Percentiles rank a stretch among this genome's conserved stretches.
These are phyloP conservation scores for Helichrysum umbraculigerum DNA, from an alignment of 129 eudicot genomes.

Conservation along the genomic window DNA sequence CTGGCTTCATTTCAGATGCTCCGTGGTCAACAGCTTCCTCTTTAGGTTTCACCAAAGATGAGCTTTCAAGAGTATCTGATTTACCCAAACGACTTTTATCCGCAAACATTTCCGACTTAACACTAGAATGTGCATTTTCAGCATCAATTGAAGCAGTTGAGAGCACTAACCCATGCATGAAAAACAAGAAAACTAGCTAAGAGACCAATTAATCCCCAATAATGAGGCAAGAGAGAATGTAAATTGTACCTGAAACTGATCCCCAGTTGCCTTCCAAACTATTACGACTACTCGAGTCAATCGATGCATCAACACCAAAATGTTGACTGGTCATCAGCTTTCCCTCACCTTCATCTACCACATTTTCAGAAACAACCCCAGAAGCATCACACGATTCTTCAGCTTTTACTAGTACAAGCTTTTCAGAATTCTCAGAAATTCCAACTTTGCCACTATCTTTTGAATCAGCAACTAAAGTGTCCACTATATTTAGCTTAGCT, in stretches of 20 bases:
- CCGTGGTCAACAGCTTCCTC: slow-evolving; percentile 29
- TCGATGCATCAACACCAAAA: slow-evolving; percentile 28
- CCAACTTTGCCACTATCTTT: slow-evolving; percentile 21
- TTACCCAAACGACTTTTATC: slow-evolving; percentile 35
- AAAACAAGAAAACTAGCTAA: slow-evolving; percentile 1
- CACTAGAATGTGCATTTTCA: slow-evolving; percentile 31
- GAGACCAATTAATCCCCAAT: neutral
- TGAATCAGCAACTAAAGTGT: slow-evolving; percentile 32
- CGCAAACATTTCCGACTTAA: slow-evolving; percentile 25
- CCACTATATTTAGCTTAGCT: slow-evolving; percentile 12
- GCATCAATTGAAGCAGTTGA: slow-evolving; percentile 43
- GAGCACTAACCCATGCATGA: slow-evolving; percentile 39
- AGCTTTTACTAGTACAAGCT: slow-evolving; percentile 8
- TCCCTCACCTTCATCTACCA: slow-evolving; percentile 41
- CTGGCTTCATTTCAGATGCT: slow-evolving; percentile 37
- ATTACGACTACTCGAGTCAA: slow-evolving; percentile 47
- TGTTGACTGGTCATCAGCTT: slow-evolving; percentile 32
- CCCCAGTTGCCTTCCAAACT: slow-evolving; percentile 78
- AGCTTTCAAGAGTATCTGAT: slow-evolving; percentile 46
- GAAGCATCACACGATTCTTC: slow-evolving; percentile 17
- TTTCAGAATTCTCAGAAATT: slow-evolving; percentile 20
- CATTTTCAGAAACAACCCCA: slow-evolving; percentile 22
- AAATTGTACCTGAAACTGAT: slow-evolving; percentile 65
- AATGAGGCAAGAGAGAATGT: neutral
- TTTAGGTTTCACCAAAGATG: slow-evolving; percentile 44